These are phyloP conservation scores for Chalara sp. DNA, from an alignment of 2,329 filamentous ascomycete genomes.

Conservation along the genomic window DNA sequence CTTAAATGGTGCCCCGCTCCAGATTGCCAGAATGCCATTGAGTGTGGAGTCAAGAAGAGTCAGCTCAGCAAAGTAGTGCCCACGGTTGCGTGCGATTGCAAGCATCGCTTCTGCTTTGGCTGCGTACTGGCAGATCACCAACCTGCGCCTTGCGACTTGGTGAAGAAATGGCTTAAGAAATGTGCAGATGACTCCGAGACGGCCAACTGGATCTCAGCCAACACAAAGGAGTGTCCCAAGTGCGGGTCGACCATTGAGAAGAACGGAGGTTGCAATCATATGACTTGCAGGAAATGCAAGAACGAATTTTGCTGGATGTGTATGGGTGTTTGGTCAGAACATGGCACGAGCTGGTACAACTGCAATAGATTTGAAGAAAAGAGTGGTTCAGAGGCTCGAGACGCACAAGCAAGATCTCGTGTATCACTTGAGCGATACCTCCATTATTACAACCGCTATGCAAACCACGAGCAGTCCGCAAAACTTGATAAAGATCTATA, in stretches of 20 bases:
- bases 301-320: slow-evolving; percentile 99
- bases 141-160: slow-evolving; percentile 81
- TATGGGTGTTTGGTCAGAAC: slow-evolving; percentile 98
- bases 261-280: slow-evolving; percentile 96
- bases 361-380: slow-evolving; percentile 97
- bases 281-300: slow-evolving; percentile 94
- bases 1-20: slow-evolving; percentile 97
- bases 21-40: slow-evolving; percentile 90
- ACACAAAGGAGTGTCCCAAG: slow-evolving; percentile 96
- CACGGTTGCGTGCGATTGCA: slow-evolving; percentile 79
- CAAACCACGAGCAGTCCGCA: slow-evolving; percentile 96
- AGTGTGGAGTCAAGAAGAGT: slow-evolving; percentile 82
- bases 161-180: slow-evolving; percentile 96
- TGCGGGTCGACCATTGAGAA: slow-evolving; percentile 98
- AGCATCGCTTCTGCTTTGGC: slow-evolving; percentile 89
- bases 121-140: slow-evolving; percentile 88
- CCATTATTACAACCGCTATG: slow-evolving; percentile 98
- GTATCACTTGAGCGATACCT: slow-evolving; percentile 92
- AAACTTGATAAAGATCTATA: slow-evolving; percentile 95
- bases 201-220: slow-evolving; percentile 98
- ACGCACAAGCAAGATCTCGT: slow-evolving; percentile 85
- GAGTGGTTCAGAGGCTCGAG: slow-evolving; percentile 81
- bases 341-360: slow-evolving; percentile 99
- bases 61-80: slow-evolving; percentile 81
- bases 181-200: slow-evolving; percentile 98